These are phyloP conservation scores for Sistotremastrum suecicum DNA, from an alignment of 768 basidiomycete species.

Conservation along the genomic window DNA sequence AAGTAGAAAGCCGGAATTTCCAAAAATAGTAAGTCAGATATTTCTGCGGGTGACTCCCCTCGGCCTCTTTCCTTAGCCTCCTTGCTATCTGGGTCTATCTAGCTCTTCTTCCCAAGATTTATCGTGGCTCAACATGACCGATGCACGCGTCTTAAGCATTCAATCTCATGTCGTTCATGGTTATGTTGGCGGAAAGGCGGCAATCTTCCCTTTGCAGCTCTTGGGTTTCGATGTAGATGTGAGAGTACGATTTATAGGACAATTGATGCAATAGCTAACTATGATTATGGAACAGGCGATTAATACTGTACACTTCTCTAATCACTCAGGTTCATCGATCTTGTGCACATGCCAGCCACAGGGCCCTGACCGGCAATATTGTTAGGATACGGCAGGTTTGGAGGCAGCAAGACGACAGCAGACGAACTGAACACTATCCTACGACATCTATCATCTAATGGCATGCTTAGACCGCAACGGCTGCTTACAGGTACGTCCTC, in stretches of 20 bases:
- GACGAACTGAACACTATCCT: slow-evolving; percentile 70
- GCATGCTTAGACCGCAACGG: slow-evolving; percentile 54
- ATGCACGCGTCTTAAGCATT: slow-evolving; percentile 65
- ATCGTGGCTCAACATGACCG: not conserved
- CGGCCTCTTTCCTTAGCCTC: too few species aligned
- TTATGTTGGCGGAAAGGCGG: slow-evolving; percentile 82
- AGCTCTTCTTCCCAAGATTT: not conserved
- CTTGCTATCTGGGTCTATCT: too few species aligned
- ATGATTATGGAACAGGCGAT: slow-evolving; percentile 36
- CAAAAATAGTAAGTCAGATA: too few species aligned
- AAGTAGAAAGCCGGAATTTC: too few species aligned
- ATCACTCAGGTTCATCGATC: slow-evolving; percentile 61
- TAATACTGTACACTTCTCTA: slow-evolving; percentile 90
- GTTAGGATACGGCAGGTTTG: slow-evolving; percentile 71
- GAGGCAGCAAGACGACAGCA: slow-evolving; percentile 67
- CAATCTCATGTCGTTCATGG: slow-evolving; percentile 92
- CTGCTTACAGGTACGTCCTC: slow-evolving; percentile 57
- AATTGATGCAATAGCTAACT: not conserved
- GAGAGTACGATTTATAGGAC: slow-evolving; percentile 15
- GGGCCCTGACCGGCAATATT: not conserved
- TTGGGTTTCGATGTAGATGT: slow-evolving; percentile 96
- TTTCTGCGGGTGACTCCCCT: too few species aligned
- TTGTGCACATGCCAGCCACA: not conserved
- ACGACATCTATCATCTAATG: slow-evolving; percentile 55
- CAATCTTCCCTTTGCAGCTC: slow-evolving; percentile 64